Base-by-base conservation (phyloP, 1,284 basidiomycete genomes). In the Trametes hirsuta region DNA sequence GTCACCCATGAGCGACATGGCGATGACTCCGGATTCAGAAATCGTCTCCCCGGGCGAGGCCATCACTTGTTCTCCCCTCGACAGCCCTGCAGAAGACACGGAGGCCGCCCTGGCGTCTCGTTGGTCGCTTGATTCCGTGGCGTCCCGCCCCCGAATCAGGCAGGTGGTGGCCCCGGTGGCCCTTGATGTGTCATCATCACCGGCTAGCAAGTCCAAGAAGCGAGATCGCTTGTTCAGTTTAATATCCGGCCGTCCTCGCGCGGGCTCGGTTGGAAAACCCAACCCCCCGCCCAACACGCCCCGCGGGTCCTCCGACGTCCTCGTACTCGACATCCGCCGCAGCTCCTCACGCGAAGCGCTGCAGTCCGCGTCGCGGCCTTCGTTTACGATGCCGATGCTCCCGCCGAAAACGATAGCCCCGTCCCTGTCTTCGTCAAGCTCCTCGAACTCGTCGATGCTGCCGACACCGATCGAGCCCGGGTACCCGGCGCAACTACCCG, bases 41-140 rank as follows among this genome's bases (percentile, higher is more conserved):
- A 51, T 55, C 15, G 62, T 63, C 35, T 53, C 58, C 18, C 58
- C 61, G 11, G 65, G 58, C 18, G 58, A 62, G 47, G 58, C 62
- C 12, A 57, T 63, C 55, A 58, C 64, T 21, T 58, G 55, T 35
- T 53, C 62, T 12, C 45, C 58, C 9, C 30, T 47, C 12, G 59
- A 59, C 47, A 55, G 44, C 41, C 52, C 58, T 35, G 42, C 54
- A 50, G 62, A 61, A 39, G 58, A 63, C 18, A 61, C 52, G 41
- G 65, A 64, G 25, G 40, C 48, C n/a, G 64, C 61, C 44, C 65
- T 68, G 11, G 48, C 68, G 41, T 74, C 72, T 53, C 70, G 72
- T 37, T 74, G 72, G 72, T 74, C 72, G 36, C 63, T 74, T 44
- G 72, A 74, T 63, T 72, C 72, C 4, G 65, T 67, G 37, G 68